These are phyloP conservation scores for Globisporangium nunn DNA, from an alignment of 352 stramenopile genomes.

Conservation along the genomic window DNA sequence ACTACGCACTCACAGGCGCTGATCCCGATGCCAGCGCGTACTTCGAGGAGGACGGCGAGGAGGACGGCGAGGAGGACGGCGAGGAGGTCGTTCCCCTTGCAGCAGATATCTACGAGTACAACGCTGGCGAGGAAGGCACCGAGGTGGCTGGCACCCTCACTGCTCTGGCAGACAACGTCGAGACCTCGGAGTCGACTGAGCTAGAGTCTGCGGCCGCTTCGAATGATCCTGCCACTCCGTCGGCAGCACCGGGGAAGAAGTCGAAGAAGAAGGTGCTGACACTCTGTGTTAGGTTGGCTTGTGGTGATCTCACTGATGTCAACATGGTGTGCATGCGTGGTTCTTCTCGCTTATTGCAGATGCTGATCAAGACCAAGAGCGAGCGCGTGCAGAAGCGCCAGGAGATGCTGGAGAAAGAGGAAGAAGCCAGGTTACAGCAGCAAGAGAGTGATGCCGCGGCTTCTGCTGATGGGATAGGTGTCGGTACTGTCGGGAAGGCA, in stretches of 20 bases:
- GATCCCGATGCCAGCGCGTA: slow-evolving; percentile 3
- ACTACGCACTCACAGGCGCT: slow-evolving; percentile 10
- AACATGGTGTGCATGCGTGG: not conserved
- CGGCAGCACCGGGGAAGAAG: not conserved
- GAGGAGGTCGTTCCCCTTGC: slow-evolving; percentile 15
- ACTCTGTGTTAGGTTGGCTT: too few relatives aligned
- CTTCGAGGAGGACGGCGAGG: slow-evolving; percentile 1
- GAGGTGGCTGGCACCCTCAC: not conserved
- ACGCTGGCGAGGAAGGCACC: not conserved
- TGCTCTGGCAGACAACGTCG: not conserved
- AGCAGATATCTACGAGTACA: slow-evolving; percentile 28
- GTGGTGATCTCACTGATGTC: not conserved
- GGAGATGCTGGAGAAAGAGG: slow-evolving; percentile 47
- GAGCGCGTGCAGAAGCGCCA: slow-evolving; percentile 50
- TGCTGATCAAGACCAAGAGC: slow-evolving; percentile 31
- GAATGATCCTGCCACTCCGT: not conserved
- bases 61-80: not conserved
- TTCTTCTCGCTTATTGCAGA: not conserved
- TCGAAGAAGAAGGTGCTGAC: slow-evolving; percentile 5
- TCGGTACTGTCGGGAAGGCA: not conserved
- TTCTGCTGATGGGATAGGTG: not conserved
- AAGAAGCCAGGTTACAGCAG: slow-evolving; percentile 24
- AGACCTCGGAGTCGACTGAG: not conserved
- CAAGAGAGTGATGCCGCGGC: not conserved
- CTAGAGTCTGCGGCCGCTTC: not conserved